These are phyloP conservation scores for Oidiodendron maius DNA, from an alignment of 495 filamentous ascomycete species.

Conservation along the genomic window DNA sequence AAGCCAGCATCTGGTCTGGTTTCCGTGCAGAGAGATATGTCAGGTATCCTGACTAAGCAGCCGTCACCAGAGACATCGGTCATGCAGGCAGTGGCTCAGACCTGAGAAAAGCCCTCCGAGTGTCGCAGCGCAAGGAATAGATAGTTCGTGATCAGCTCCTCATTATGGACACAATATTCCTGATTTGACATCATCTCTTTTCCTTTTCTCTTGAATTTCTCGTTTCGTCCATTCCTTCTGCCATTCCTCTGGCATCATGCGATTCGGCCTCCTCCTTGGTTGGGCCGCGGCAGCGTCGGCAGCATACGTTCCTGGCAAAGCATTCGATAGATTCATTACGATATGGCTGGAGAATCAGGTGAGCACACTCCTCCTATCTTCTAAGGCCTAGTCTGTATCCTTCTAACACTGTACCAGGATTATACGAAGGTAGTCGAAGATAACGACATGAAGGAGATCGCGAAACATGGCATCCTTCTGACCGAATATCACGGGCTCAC, in stretches of 20 bases:
- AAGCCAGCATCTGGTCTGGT: no score
- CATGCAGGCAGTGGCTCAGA: no score
- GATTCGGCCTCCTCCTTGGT: background rate
- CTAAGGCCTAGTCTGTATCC: no score
- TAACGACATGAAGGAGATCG: constrained; percentile 42
- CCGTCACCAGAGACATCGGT: no score
- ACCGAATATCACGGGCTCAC: constrained; percentile 57
- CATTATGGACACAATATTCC: no score
- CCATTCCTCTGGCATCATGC: background rate
- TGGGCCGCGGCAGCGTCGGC: constrained; percentile 6
- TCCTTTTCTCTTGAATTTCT: background rate
- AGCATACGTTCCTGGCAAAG: constrained; percentile 42
- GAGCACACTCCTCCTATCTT: constrained; percentile 21
- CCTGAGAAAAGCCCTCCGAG: no score
- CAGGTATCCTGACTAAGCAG: no score
- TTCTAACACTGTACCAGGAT: background rate
- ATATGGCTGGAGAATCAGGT: constrained; percentile 65
- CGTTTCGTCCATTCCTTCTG: background rate
- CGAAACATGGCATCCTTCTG: constrained; percentile 54
- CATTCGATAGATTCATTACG: constrained; percentile 60
- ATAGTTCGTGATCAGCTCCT: no score
- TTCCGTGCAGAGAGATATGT: no score
- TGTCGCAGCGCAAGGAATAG: no score
- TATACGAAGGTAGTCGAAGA: background rate
- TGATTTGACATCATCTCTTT: no score